Conservation (phyloP, 2,329 filamentous ascomycete genomes). For the Emmonsia crescens region DNA sequence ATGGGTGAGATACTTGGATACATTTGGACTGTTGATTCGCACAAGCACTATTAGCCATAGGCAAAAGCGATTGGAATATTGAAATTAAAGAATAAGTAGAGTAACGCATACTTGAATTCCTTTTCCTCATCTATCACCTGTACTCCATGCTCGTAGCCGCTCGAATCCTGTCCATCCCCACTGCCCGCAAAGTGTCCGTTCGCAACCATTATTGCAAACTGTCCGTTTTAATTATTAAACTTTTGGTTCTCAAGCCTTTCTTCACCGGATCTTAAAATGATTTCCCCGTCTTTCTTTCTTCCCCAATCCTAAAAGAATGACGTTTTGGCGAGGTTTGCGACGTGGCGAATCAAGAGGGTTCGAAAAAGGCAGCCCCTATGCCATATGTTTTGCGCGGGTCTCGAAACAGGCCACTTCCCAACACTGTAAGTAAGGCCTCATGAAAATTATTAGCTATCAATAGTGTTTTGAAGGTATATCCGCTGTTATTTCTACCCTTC, state of each 20-base stretch:
- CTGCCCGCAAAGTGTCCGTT: slow-evolving; percentile 38
- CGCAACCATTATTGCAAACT: slow-evolving; percentile 28
- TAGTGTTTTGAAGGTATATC: neutral
- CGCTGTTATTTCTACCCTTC: neutral
- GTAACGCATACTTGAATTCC: slow-evolving; percentile 71
- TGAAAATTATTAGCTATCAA: neutral
- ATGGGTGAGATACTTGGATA: slow-evolving; percentile 70
- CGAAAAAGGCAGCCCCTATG: neutral
- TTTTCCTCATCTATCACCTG: slow-evolving; percentile 96
- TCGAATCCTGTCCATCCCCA: slow-evolving; percentile 27
- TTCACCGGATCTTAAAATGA: neutral
- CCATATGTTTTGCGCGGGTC: neutral
- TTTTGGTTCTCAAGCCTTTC: neutral
- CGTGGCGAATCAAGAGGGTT: neutral
- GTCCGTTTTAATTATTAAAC: neutral
- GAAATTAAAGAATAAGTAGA: neutral
- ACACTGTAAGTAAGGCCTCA: neutral
- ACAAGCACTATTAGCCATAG: neutral
- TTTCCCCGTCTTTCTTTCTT: neutral
- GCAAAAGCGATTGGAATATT: neutral
- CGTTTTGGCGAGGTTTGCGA: neutral
- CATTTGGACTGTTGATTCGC: slow-evolving; percentile 47
- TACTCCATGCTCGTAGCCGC: slow-evolving; percentile 74
- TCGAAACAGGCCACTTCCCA: neutral
- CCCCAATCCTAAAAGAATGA: neutral